Base-by-base conservation (phyloP, 352 stramenopile genomes). In the Phytophthora brassicae region DNA sequence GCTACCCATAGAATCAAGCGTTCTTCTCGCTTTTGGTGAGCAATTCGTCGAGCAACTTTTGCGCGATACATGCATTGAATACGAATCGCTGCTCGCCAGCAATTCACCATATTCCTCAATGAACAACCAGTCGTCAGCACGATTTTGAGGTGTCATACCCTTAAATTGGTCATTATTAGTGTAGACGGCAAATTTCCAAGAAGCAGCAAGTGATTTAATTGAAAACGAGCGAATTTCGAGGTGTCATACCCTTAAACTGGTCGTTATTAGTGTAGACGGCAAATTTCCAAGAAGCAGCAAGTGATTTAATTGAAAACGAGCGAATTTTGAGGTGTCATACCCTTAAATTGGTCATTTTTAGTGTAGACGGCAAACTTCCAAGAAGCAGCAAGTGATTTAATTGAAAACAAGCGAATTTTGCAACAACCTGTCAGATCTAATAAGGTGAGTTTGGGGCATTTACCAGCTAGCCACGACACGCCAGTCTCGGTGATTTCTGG, bases 41-140 rank as follows among this genome's bases (percentile, higher is more conserved):
- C 72, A 2, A 73, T 46, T 12, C 71, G 68, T 16, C 81, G 53
- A 7, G 85, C 83, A 1, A 85, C 72, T 0, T 70, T 73, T 16
- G 76, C 77, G 22, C 83, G 80, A 52, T 82, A 94, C 42, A 91
- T 47, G 26, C 77, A 79, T 59, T 95, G 84, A 35, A 93, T 87
- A 23, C 68, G 66, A 12, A 82, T 77, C 6, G 83, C 84, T 5
- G 83, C 76, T n/a, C 66, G 72, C 73, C 80, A 92, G 51, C 75
- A 83, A 51, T 82, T 77, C n/a, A 9, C 86, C 82, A 49, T 98
- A 96, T 9, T 94, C 74, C 43, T 97, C 86, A 17, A 98, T 84
- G 24, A 88, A 71, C 9, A 93, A 54, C 54, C 90, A 87, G 55
- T 98, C 87, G 13, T 86, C 63, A 14, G 80, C 88, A 8, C 92